These are phyloP conservation scores for Sphaerulina populicola DNA, from an alignment of 2,329 filamentous ascomycete genomes.

Conservation along the genomic window DNA sequence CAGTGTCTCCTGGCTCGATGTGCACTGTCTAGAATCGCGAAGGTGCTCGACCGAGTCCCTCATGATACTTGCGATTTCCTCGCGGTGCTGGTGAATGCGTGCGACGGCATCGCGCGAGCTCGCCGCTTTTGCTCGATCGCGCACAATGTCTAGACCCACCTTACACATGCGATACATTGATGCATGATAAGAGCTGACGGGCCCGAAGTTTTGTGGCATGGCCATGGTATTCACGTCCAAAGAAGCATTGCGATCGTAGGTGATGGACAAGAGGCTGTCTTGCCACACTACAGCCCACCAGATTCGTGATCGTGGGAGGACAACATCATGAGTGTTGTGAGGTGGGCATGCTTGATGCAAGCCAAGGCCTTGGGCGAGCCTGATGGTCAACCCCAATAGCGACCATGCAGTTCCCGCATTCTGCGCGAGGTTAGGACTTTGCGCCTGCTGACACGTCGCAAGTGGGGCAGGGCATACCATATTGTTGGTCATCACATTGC, in stretches of 20 bases:
- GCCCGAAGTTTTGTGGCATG: constrained; percentile 33
- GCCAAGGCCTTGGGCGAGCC: constrained; percentile 53
- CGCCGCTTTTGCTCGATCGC: constrained; percentile 48
- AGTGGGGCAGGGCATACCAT: constrained; percentile 21
- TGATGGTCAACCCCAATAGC: constrained; percentile 51
- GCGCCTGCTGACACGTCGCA: constrained; percentile 7
- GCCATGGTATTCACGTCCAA: constrained; percentile 42
- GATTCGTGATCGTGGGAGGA: constrained; percentile 32
- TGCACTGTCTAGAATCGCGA: constrained; percentile 46
- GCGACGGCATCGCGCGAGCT: constrained; percentile 45
- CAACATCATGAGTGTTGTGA: constrained; percentile 43
- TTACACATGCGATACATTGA: constrained; percentile 50
- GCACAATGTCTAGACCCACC: constrained; percentile 53
- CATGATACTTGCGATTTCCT: constrained; percentile 51
- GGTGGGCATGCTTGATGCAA: constrained; percentile 52
- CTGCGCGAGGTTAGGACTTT: constrained; percentile 32
- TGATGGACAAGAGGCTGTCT: constrained; percentile 55
- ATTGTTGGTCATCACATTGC: constrained; percentile 42
- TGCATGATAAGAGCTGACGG: constrained; percentile 49
- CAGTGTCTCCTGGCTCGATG: constrained; percentile 46
- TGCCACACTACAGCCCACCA: constrained; percentile 59
- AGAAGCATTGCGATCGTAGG: constrained; percentile 54
- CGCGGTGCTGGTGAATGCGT: constrained; percentile 49
- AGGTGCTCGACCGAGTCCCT: constrained; percentile 51
- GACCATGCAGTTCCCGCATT: constrained; percentile 58